Conservation (phyloP, 805 yeast genomes). For the Pichia nakasei region DNA sequence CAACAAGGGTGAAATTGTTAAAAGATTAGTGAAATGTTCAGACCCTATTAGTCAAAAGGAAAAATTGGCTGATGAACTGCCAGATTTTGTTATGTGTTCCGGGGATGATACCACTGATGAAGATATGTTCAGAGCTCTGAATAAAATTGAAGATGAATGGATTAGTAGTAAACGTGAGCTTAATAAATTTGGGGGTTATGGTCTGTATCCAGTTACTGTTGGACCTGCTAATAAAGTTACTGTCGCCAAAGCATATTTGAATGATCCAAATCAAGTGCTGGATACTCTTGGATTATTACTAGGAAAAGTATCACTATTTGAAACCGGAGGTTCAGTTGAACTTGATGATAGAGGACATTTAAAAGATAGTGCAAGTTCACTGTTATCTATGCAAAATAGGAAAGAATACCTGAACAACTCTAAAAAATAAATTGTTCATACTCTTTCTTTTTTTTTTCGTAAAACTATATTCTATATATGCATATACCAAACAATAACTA, state of each 20-base stretch:
- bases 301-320: constrained; percentile 72
- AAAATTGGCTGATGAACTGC: constrained; percentile 35
- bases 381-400: constrained; percentile 26
- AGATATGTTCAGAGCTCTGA: constrained; percentile 85
- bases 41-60: constrained; percentile 37
- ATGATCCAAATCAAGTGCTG: constrained; percentile 75
- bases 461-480: too few relatives aligned
- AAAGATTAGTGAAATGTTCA: constrained; percentile 56
- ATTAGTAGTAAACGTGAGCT: constrained; percentile 31
- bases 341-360: constrained; percentile 74
- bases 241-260: constrained; percentile 74
- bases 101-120: constrained; percentile 98
- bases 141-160: constrained; percentile 51
- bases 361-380: constrained; percentile 36
- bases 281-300: constrained; percentile 74
- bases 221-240: constrained; percentile 89
- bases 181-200: constrained; percentile 44
- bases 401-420: constrained; percentile 93
- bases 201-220: constrained; percentile 79
- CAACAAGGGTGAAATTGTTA: constrained; percentile 95
- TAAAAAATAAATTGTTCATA: too few relatives aligned
- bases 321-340: constrained; percentile 67
- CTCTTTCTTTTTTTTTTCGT: too few relatives aligned
- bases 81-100: constrained; percentile 80
- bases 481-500: too few relatives aligned